Base-by-base conservation (phyloP, 345 rosid genomes). In the Rubroshorea leprosula region DNA sequence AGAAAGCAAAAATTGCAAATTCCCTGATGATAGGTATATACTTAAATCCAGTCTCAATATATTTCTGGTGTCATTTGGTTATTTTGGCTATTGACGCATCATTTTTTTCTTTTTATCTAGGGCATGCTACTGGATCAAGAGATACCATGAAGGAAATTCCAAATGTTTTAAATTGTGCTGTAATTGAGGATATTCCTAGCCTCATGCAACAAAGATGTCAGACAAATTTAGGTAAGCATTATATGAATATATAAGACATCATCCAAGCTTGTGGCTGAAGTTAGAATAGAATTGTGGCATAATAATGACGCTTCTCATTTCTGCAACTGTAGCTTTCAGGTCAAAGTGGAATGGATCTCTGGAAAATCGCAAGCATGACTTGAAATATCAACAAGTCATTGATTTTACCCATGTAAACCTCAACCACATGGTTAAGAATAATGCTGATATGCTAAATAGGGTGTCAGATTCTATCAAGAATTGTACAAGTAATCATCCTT, bases 201-300 rank as follows among this genome's bases (percentile, higher is more conserved):
- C 44, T 19, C 24, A 51, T 54, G 60, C 58, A 70, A 60, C 74
- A 63, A 52, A 62, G 62, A 56, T 14, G 56, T 55, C 23, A 62
- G 54, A 15, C 62, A 48, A 66, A 29, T 17, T 60, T 17, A 66
- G 82, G 82, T 82, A 74, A 65, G 70, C 35, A 29, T 4, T 29
- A 4, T 29, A 3, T 29, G 9, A 29, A 29, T 3, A 3, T 29
- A 29, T 29, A 29, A n/a, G n/a, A n/a, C n/a, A n/a, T n/a, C n/a
- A n/a, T n/a, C n/a, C n/a, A n/a, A n/a, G n/a, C n/a, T n/a, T n/a
- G n/a, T n/a, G n/a, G n/a, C n/a, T n/a, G n/a, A n/a, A n/a, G n/a
- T n/a, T n/a, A n/a, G n/a, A 48, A 23, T 43, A 12, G 59, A 55
- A 26, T 39, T 47, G 51, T 26, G 51, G 56, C 48, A 29, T 29